Percentiles rank a stretch among this genome's conserved stretches.
These are phyloP conservation scores for Xylariaceae sp. DNA, from an alignment of 2,329 filamentous ascomycete species.

Conservation along the genomic window DNA sequence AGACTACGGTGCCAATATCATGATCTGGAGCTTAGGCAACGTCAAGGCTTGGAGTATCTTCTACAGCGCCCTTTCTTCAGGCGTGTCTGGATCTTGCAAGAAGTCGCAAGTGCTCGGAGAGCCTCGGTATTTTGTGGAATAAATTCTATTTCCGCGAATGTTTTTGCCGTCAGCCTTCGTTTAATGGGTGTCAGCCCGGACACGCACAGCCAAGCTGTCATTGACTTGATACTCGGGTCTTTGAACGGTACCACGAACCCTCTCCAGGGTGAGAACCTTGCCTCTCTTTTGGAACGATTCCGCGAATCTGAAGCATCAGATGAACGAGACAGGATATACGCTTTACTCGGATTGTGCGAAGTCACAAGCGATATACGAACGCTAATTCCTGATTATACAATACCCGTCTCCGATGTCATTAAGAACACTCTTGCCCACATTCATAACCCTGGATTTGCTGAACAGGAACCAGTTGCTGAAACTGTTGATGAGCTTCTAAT, in stretches of 20 bases:
- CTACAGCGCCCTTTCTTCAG: background rate
- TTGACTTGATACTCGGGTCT: background rate
- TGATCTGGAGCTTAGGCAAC: background rate
- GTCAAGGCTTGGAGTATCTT: background rate
- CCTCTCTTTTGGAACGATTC: background rate
- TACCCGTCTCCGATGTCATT: too few relatives aligned
- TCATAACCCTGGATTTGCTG: too few relatives aligned
- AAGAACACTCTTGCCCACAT: too few relatives aligned
- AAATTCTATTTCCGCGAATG: background rate
- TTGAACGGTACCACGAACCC: background rate
- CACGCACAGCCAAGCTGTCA: background rate
- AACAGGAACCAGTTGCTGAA: too few relatives aligned
- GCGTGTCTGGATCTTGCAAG: constrained; percentile 2
- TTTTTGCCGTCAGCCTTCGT: background rate
- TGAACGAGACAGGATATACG: background rate
- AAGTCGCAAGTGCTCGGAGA: background rate
- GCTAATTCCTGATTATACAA: too few relatives aligned
- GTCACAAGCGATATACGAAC: too few relatives aligned
- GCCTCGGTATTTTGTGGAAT: background rate
- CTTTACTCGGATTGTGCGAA: constrained; percentile 1
- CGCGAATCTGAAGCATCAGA: background rate
- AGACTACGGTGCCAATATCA: background rate
- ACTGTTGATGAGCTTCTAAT: too few relatives aligned
- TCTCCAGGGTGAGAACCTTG: too few relatives aligned
- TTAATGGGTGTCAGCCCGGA: background rate